Evolutionary conservation across 2,329 filamentous ascomycete genomes (phyloP).

Genomic region (Colletotrichum sp.): DNA sequence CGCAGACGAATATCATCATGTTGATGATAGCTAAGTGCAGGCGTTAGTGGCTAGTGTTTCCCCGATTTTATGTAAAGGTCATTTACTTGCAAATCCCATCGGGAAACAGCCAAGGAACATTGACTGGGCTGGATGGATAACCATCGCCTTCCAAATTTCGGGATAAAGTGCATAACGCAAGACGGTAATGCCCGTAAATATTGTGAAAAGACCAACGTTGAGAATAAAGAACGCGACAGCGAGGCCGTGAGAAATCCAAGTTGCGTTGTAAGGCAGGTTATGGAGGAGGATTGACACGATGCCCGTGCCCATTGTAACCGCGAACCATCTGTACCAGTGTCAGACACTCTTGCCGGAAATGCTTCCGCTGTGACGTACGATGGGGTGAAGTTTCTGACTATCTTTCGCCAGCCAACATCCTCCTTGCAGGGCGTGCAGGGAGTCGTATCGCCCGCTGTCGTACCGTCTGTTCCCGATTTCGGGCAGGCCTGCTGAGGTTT

Average conservation of each 20-base stretch:
- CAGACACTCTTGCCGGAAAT: background rate
- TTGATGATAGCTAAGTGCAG: slow-evolving; percentile 57
- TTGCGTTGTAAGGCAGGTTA: slow-evolving; percentile 63
- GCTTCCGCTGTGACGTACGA: slow-evolving; percentile 44
- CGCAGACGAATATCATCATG: slow-evolving; percentile 65
- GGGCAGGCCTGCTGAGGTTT: background rate
- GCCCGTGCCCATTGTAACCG: slow-evolving; percentile 70
- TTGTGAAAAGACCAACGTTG: slow-evolving; percentile 62
- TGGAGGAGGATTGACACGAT: slow-evolving; percentile 68
- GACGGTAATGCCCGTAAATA: slow-evolving; percentile 58
- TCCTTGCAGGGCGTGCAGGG: slow-evolving; percentile 31
- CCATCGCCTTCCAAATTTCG: slow-evolving; percentile 69
- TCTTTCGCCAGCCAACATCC: slow-evolving; percentile 45
- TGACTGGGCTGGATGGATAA: slow-evolving; percentile 68
- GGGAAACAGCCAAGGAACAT: slow-evolving; percentile 73
- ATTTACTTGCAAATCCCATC: slow-evolving; percentile 67
- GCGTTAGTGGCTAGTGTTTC: background rate
- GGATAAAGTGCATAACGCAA: slow-evolving; percentile 70
- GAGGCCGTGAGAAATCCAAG: slow-evolving; percentile 51
- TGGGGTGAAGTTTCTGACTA: slow-evolving; percentile 59
- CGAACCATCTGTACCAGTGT: slow-evolving; percentile 53
- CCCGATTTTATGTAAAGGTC: slow-evolving; percentile 13
- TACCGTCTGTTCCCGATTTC: background rate
- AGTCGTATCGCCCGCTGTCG: background rate
- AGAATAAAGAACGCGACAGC: slow-evolving; percentile 62